Conservation (phyloP, 2,329 filamentous ascomycete species). For the Arthrobotrys musiformis region DNA sequence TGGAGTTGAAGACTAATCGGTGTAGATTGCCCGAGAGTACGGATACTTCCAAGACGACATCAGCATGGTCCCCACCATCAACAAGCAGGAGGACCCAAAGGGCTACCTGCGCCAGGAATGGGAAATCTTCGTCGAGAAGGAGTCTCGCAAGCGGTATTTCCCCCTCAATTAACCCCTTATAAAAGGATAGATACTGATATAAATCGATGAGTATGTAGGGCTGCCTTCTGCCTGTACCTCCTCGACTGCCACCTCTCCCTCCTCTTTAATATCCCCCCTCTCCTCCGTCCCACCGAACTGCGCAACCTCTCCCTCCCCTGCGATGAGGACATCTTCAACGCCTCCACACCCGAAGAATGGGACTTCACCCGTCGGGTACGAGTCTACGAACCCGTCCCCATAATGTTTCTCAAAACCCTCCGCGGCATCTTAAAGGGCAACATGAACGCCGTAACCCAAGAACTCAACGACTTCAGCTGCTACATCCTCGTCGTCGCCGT, state of each 20-base stretch:
- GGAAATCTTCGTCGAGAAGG: constrained; percentile 59
- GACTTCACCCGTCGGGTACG: constrained; percentile 56
- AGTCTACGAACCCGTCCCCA: constrained; percentile 55
- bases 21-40: constrained; percentile 59
- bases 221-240: constrained; percentile 58
- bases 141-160: constrained; percentile 58
- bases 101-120: constrained; percentile 58
- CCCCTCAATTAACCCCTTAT: neutral
- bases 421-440: constrained; percentile 57
- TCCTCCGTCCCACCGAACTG: constrained; percentile 57
- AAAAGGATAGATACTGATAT: too few relatives aligned
- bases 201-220: constrained; percentile 40
- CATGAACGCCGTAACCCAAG: constrained; percentile 57
- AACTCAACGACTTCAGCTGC: constrained; percentile 58
- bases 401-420: constrained; percentile 58
- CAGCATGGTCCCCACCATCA: constrained; percentile 44
- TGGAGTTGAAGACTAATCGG: neutral
- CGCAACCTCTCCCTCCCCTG: constrained; percentile 59
- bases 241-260: constrained; percentile 59
- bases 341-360: constrained; percentile 57
- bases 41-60: constrained; percentile 58
- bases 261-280: constrained; percentile 58
- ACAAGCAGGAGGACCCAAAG: constrained; percentile 49
- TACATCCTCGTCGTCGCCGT: constrained; percentile 58
- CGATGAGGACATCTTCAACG: constrained; percentile 59